Base-by-base conservation (phyloP, 2,329 filamentous ascomycete species). In the Alternaria sp. region DNA sequence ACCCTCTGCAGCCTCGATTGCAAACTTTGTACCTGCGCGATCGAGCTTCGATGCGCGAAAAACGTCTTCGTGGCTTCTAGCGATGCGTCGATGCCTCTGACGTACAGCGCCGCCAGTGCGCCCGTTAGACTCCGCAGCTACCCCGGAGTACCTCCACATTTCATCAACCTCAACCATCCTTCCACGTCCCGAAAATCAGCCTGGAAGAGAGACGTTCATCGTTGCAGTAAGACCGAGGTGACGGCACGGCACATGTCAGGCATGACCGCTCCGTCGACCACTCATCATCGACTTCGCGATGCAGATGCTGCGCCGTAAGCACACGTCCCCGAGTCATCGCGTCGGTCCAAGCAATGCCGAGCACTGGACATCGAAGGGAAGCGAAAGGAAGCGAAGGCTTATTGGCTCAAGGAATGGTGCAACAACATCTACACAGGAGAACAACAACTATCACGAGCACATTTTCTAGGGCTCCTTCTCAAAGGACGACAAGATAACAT, bases 391-490 rank as follows among this genome's bases (percentile, higher is more conserved):
- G 49, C 30, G 46, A 36, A 54, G 51, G 52, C 59, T 62, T 57
- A 52, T 61, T 62, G 65, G 59, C 26, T 51, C 40, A 32, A 57
- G n/a, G 28, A 17, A 40, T 49, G 5, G 21, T 43, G 44, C 23
- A 21, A 17, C 52, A 30, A 30, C 21, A 23, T 36, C 21, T n/a
- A 36, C n/a, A 32, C 32, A 36, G n/a, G 21, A 54, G 12, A 30
- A 44, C 17, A 43, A 36, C 26, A 46, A 21, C 51, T 19, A 8
- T 65, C 57, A 62, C 57, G 65, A 61, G 53, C 52, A 19, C 51
- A 40, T 25, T 7, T 47, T 26, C 19, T 7, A 17, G 28, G 8
- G 19, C 19, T 23, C 9, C 17, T 26, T 51, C 4, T 57, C 15
- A 57, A 19, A 52, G 32, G 32, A 30, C 28, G 36, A n/a, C 19